Conservation (phyloP, 345 rosid species). For the Populus simonii region DNA sequence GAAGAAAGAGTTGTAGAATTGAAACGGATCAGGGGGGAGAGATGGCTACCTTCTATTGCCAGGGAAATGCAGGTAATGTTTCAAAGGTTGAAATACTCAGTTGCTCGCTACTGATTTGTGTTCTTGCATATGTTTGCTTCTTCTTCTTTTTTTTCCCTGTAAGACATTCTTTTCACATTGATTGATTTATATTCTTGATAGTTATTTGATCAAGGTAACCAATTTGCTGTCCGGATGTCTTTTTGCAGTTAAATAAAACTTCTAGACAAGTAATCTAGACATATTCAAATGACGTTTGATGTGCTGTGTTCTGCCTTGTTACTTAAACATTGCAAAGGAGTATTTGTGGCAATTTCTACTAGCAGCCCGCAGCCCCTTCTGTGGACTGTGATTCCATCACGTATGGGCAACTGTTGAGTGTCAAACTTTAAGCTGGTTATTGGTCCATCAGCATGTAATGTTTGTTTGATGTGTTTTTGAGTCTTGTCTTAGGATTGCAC, state of each 20-base stretch:
- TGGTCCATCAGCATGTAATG: too few relatives aligned
- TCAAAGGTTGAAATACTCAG: constrained; percentile 8
- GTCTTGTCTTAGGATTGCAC: too few relatives aligned
- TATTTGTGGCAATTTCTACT: not conserved
- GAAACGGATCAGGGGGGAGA: constrained; percentile 70
- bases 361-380: too few relatives aligned
- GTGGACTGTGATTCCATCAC: too few relatives aligned
- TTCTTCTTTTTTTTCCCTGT: not conserved
- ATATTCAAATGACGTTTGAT: not conserved
- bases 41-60: constrained; percentile 85
- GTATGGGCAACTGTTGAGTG: too few relatives aligned
- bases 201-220: not conserved
- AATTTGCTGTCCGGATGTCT: not conserved
- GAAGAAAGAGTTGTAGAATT: constrained; percentile 73
- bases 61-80: constrained; percentile 40
- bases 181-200: not conserved
- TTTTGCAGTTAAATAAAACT: constrained; percentile 17
- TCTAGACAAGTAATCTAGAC: constrained; percentile 7
- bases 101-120: not conserved
- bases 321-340: not conserved
- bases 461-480: too few relatives aligned
- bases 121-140: not conserved
- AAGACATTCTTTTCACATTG: not conserved
- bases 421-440: too few relatives aligned
- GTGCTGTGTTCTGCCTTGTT: not conserved